Base-by-base conservation (phyloP, 345 rosid genomes). In the Salix brachista region DNA sequence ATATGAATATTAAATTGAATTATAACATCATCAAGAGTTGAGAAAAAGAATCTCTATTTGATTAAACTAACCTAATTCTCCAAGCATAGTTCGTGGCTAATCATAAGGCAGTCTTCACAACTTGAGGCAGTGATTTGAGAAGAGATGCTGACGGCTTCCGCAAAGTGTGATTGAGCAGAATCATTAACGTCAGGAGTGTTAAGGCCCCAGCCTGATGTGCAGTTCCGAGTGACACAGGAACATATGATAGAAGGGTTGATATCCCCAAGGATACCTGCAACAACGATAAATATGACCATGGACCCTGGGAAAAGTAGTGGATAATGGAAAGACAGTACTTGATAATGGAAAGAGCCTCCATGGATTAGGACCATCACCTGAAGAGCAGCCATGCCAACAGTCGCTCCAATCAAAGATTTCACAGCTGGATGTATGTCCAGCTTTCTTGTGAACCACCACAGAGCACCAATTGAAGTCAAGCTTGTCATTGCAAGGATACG, bases 171-270 rank as follows among this genome's bases (percentile, higher is more conserved):
- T 86, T 91, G 70, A 96, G 94, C 80, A 92, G 80, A 23, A 96
- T 76, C 95, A 92, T 83, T 36, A 92, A 79, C 46, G 97, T 89
- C 75, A 91, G 69, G 70, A 92, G 97, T 54, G 97, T 93, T 71
- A 93, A 75, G 19, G 97, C 98, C 52, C 95, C 97, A 10, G 95
- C 97, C 77, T 92, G 95, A 79, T 91, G 97, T 34, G 97, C 97
- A 26, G 89, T 80, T 60, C 96, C 98, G 32, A 93, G 89, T 16
- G 95, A 92, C 48, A 90, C 93, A 0, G 93, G 98, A 4, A 96
- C 99, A 72, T 96, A 96, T 8, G 89, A 88, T 67, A 93, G 82
- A 78, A 93, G 98, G 25, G 99, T 92, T 73, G 93, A 90, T 72
- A 93, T 75, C 69, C 98, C 99, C 71, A 96, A 81, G 1, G 91